Percentiles rank a stretch among this genome's conserved stretches.
Conservation (phyloP, 768 basidiomycete genomes). For the Naganishia randhawae region DNA sequence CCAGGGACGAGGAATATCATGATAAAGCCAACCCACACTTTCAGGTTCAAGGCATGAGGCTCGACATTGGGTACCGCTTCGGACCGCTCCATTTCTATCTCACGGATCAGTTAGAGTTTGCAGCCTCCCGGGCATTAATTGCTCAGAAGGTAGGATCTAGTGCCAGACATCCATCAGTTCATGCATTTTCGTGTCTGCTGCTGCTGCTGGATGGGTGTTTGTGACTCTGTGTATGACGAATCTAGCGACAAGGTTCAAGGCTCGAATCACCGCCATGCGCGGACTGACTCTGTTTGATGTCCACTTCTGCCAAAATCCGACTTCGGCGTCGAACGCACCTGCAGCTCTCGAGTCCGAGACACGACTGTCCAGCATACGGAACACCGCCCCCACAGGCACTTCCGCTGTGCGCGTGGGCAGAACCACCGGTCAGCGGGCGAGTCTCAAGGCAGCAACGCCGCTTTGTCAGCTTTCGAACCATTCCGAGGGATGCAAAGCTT, state of each 20-base stretch:
- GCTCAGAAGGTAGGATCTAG: too few relatives aligned
- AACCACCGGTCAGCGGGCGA: too few relatives aligned
- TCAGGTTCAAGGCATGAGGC: slow-evolving; percentile 22
- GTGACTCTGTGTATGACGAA: slow-evolving; percentile 13
- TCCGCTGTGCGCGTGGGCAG: not conserved
- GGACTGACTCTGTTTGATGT: not conserved
- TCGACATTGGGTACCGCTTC: not conserved
- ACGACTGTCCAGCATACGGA: slow-evolving; percentile 13
- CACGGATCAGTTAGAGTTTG: too few relatives aligned
- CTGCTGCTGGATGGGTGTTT: too few relatives aligned
- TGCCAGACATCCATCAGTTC: too few relatives aligned
- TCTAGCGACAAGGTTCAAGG: not conserved
- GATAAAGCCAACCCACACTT: slow-evolving; percentile 4
- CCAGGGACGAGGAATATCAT: not conserved
- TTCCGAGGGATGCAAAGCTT: not conserved
- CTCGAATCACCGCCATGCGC: not conserved
- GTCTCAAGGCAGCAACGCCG: not conserved
- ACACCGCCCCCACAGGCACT: slow-evolving; percentile 7
- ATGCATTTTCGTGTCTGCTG: too few relatives aligned
- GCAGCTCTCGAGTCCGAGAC: not conserved
- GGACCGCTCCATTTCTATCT: not conserved
- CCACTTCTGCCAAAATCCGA: not conserved
- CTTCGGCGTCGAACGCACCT: not conserved
- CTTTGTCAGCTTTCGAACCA: not conserved
- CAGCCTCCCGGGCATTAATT: too few relatives aligned